These are phyloP conservation scores for sorghum (Sorghum bicolor) DNA, from an alignment of 176 grass and related monocot species.

Conservation along the genomic window Sorghum_bicolor_NCBIv3 NC_012877.2:46709001-46709500, in stretches of 20 bases:
- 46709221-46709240: not conserved
- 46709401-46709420: constrained; percentile 20
- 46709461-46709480: too few species aligned
- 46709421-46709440: not conserved
- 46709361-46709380: constrained; percentile 21
- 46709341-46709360: not conserved
- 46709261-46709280: not conserved
- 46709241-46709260: not conserved
- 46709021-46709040: constrained; percentile 38
- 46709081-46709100: constrained; percentile 1
- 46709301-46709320: not conserved
- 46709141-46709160: not conserved
- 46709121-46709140: too few species aligned
- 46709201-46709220: not conserved
- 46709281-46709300: not conserved
- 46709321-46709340: constrained; percentile 15
- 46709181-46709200: not conserved
- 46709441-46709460: too few species aligned
- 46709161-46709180: not conserved
- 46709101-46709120: not conserved
- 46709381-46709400: not conserved
- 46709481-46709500: not conserved
- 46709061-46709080: constrained; percentile 37
- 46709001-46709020: constrained; percentile 46
- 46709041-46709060: constrained; percentile 14